phyloP scores from a whole-genome alignment of 768 basidiomycete species.

The Pulveroboletus sp. region DNA sequence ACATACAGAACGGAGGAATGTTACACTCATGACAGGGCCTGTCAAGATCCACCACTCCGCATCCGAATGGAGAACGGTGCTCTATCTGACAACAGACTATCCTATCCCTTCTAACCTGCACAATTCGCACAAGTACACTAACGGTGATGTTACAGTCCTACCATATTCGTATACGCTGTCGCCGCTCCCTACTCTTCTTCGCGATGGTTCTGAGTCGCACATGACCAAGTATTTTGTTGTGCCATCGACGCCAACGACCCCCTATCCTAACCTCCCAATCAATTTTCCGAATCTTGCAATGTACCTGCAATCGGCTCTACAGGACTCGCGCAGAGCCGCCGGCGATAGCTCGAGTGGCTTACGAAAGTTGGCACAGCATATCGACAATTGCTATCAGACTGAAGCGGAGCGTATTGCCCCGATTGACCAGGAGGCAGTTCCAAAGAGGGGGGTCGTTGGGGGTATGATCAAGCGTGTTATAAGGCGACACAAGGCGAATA shows the following conservation, averaged over 20 bases:
- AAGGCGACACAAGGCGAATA: slow-evolving; percentile 42
- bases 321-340: slow-evolving; percentile 58
- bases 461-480: slow-evolving; percentile 61
- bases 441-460: slow-evolving; percentile 42
- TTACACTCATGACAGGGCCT: slow-evolving; percentile 2
- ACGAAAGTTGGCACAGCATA: slow-evolving; percentile 64
- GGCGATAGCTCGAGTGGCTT: slow-evolving; percentile 57
- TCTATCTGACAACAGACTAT: slow-evolving; percentile 76
- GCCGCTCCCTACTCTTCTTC: slow-evolving; percentile 54
- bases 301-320: slow-evolving; percentile 68
- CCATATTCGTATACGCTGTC: slow-evolving; percentile 71
- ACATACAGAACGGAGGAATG: background rate
- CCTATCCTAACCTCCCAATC: slow-evolving; percentile 69
- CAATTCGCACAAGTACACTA: slow-evolving; percentile 45
- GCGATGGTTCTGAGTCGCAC: slow-evolving; percentile 56
- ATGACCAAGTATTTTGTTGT: slow-evolving; percentile 70
- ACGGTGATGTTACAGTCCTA: slow-evolving; percentile 57
- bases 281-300: slow-evolving; percentile 70
- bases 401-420: slow-evolving; percentile 24
- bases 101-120: slow-evolving; percentile 47
- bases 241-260: slow-evolving; percentile 52
- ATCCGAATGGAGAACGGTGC: slow-evolving; percentile 63
- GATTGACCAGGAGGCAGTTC: slow-evolving; percentile 35
- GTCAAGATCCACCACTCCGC: slow-evolving; percentile 54
- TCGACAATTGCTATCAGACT: slow-evolving; percentile 61